Conservation (phyloP, 164 flowering plant genomes). For the Berberis vulgaris region DNA sequence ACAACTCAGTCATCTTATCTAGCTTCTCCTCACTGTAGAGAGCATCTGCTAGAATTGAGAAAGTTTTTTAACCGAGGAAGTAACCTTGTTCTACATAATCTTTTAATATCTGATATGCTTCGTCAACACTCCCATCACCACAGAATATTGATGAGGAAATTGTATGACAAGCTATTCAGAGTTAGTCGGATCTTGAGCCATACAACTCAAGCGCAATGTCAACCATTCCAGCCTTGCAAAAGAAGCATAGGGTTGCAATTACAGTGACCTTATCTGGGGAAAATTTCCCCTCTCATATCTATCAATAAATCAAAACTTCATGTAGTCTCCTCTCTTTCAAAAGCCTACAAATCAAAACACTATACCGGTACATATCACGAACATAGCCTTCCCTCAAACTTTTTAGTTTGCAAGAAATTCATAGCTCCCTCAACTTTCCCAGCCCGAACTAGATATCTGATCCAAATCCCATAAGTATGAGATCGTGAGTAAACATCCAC, state of each 20-base stretch:
- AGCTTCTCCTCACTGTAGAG: constrained; percentile 51
- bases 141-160: constrained; percentile 58
- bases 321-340: constrained; percentile 46
- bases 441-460: constrained; percentile 37
- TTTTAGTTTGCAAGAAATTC: constrained; percentile 41
- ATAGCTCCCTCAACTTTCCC: constrained; percentile 45
- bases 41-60: constrained; percentile 49
- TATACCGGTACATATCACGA: constrained; percentile 50
- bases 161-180: constrained; percentile 44
- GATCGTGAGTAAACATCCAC: constrained; percentile 33
- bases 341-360: constrained; percentile 47
- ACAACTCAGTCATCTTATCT: constrained; percentile 56
- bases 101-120: constrained; percentile 47
- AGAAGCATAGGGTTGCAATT: constrained; percentile 62
- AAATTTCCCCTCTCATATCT: constrained; percentile 54
- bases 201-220: constrained; percentile 64
- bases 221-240: constrained; percentile 83
- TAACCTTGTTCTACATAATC: constrained; percentile 45
- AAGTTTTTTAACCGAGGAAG: constrained; percentile 45
- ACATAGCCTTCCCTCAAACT: constrained; percentile 40
- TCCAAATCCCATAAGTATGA: constrained; percentile 44
- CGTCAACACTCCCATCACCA: constrained; percentile 49
- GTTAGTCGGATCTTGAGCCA: constrained; percentile 42
- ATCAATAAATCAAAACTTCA: constrained; percentile 59
- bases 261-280: constrained; percentile 62